Conservation (phyloP, 2,329 filamentous ascomycete species). For the Cercospora nicotianae region DNA sequence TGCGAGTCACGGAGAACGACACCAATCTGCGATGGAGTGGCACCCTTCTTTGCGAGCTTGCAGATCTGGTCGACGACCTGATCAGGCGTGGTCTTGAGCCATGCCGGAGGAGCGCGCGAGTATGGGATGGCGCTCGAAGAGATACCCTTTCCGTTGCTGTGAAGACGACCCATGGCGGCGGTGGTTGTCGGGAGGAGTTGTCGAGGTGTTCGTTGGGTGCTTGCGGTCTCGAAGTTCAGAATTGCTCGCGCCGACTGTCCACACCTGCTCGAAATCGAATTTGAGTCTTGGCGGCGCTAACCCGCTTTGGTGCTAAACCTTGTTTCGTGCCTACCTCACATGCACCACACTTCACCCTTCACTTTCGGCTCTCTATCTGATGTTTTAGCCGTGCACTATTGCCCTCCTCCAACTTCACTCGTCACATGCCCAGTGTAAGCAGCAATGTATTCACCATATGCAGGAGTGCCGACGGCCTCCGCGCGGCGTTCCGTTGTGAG, state of each 20-base stretch:
- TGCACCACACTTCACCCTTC: slow-evolving; percentile 6
- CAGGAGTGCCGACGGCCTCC: background rate
- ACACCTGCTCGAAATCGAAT: slow-evolving; percentile 6
- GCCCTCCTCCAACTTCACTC: background rate
- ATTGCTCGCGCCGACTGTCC: background rate
- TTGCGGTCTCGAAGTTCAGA: slow-evolving; percentile 2
- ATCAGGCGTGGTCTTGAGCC: slow-evolving; percentile 98
- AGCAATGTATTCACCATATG: background rate
- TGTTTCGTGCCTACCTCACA: background rate
- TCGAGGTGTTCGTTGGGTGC: slow-evolving; percentile 22
- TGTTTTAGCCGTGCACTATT: background rate
- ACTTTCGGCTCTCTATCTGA: background rate
- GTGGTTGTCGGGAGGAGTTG: slow-evolving; percentile 23
- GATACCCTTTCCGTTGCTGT: slow-evolving; percentile 99
- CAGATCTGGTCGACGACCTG: slow-evolving; percentile 99
- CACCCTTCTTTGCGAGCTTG: slow-evolving; percentile 98
- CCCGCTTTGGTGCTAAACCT: background rate
- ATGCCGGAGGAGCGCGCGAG: slow-evolving; percentile 86
- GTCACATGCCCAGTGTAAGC: background rate
- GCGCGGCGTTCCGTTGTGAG: slow-evolving; percentile 3
- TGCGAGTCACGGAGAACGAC: slow-evolving; percentile 97
- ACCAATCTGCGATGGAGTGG: slow-evolving; percentile 98
- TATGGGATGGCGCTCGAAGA: slow-evolving; percentile 93
- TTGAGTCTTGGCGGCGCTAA: slow-evolving; percentile 6
- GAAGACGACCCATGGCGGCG: slow-evolving; percentile 89